Evolutionary conservation across 495 filamentous ascomycete genomes (phyloP).

Genomic region (Parathielavia hyrcaniae): DNA sequence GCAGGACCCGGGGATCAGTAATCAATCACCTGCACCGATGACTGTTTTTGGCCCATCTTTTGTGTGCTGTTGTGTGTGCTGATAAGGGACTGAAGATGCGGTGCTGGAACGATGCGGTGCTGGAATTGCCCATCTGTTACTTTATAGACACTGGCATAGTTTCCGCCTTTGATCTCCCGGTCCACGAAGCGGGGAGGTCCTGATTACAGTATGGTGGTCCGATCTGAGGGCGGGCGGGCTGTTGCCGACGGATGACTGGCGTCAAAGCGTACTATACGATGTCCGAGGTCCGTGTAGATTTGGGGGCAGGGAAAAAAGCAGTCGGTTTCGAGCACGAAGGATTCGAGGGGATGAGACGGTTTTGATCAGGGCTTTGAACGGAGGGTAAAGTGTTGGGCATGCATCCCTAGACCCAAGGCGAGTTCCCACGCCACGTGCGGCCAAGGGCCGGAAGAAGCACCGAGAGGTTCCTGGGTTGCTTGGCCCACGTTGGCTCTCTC

Average conservation of each 20-base stretch:
- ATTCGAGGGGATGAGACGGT: not conserved
- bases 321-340: not conserved
- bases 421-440: constrained; percentile 17
- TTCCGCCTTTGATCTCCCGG: too few relatives aligned
- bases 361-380: not conserved
- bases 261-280: constrained; percentile 8
- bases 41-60: constrained; percentile 22
- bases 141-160: too few relatives aligned
- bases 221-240: not conserved
- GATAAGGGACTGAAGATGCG: not conserved
- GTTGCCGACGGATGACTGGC: not conserved
- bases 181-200: too few relatives aligned
- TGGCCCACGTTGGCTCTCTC: constrained; percentile 1
- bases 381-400: not conserved
- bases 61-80: not conserved
- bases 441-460: constrained; percentile 3
- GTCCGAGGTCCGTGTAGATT: not conserved
- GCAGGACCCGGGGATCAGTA: not conserved
- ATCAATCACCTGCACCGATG: constrained; percentile 14
- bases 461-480: constrained; percentile 2
- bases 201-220: not conserved
- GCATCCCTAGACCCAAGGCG: not conserved
- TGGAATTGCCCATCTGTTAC: not conserved
- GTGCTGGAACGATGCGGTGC: not conserved
- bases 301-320: not conserved